Conservation (phyloP, 176 grass and related monocot genomes). For the Phyllostachys edulis region DNA sequence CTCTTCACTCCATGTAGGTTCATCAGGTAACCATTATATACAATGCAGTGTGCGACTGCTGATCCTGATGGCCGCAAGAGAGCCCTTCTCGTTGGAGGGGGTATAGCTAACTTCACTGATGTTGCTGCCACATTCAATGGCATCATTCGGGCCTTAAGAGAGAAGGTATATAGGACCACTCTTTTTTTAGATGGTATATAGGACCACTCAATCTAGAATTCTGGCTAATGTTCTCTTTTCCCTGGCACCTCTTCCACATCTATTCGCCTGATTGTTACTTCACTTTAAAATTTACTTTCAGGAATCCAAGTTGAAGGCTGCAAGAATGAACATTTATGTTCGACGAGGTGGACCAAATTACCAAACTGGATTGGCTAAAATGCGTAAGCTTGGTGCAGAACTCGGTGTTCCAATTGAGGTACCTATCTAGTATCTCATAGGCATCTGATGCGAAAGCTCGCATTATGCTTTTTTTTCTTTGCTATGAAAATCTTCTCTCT, state of each 20-base stretch:
- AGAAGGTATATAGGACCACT: slow-evolving; percentile 60
- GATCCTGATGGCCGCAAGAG: slow-evolving; percentile 92
- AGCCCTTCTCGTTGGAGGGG: slow-evolving; percentile 89
- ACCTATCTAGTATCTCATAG: background rate
- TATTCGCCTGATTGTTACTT: slow-evolving; percentile 13
- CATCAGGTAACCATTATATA: slow-evolving; percentile 14
- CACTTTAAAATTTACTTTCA: background rate
- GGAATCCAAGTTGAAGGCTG: slow-evolving; percentile 72
- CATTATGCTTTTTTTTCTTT: background rate
- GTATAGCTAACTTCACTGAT: slow-evolving; percentile 97
- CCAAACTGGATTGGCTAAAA: slow-evolving; percentile 79
- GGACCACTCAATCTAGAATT: background rate
- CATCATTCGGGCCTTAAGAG: slow-evolving; percentile 80
- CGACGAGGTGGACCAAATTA: slow-evolving; percentile 86
- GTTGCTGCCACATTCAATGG: slow-evolving; percentile 89
- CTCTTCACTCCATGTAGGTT: background rate
- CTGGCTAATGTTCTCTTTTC: background rate
- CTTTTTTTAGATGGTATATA: slow-evolving; percentile 58
- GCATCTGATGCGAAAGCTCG: too few relatives aligned
- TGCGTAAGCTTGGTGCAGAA: slow-evolving; percentile 71
- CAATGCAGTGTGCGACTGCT: slow-evolving; percentile 61
- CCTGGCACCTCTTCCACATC: background rate
- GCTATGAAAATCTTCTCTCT: background rate
- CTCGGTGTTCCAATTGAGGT: slow-evolving; percentile 78
- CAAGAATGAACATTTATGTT: slow-evolving; percentile 85